phyloP scores from a whole-genome alignment of 306 rosid species.

The Cucurbita ficifolia region DNA sequence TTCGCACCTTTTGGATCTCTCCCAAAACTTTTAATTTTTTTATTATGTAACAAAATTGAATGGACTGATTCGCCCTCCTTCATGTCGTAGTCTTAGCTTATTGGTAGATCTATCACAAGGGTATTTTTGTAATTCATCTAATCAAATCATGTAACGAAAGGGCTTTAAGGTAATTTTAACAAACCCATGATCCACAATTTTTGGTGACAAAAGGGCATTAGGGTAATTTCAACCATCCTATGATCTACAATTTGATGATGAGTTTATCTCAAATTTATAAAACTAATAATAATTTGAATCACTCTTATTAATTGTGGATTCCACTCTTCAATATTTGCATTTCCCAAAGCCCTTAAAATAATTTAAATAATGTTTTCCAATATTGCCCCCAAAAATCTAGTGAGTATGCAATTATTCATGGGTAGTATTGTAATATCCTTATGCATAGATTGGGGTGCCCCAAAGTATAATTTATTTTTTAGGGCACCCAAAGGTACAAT shows the following conservation, averaged over 20 bases:
- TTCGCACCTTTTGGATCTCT: background rate
- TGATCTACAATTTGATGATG: background rate
- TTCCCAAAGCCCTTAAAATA: slow-evolving; percentile 34
- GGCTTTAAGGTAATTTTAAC: background rate
- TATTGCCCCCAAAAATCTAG: background rate
- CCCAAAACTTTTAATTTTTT: background rate
- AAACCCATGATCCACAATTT: background rate
- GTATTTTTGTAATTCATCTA: background rate
- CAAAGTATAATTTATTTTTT: background rate
- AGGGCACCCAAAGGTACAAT: background rate
- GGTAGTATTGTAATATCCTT: background rate
- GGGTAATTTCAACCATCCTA: background rate
- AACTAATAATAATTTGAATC: background rate
- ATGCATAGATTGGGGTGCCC: background rate
- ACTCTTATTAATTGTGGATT: slow-evolving; percentile 9
- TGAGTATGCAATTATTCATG: background rate
- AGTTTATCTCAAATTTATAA: background rate
- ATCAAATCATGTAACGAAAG: background rate
- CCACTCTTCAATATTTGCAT: slow-evolving; percentile 13
- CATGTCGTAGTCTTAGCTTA: too few species aligned
- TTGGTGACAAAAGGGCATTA: background rate
- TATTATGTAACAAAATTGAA: background rate
- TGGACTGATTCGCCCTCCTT: too few species aligned
- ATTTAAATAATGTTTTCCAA: slow-evolving; percentile 13
- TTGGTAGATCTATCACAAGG: background rate